phyloP scores from a whole-genome alignment of 768 basidiomycete species.

The Dacryopinax primogenitus region DNA sequence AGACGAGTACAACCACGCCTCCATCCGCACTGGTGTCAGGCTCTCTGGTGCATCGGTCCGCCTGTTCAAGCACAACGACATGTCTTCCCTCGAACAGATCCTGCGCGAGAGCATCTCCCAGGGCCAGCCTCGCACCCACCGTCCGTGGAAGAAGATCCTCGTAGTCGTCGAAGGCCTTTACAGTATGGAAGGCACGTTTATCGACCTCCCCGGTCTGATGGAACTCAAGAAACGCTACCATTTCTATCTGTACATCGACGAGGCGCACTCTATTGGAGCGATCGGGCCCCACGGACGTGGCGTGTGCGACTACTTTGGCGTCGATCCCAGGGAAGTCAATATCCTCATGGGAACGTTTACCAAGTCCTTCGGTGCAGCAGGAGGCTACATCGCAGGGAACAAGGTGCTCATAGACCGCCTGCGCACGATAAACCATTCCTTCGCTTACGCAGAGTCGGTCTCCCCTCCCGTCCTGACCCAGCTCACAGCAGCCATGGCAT shows the following conservation, averaged over 20 bases:
- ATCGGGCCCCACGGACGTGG: constrained; percentile 90
- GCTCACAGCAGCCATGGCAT: constrained; percentile 81
- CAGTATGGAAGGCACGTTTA: constrained; percentile 96
- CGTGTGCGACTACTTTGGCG: constrained; percentile 83
- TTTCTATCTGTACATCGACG: constrained; percentile 95
- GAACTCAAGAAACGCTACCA: constrained; percentile 91
- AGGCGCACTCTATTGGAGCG: constrained; percentile 95
- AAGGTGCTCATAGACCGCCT: constrained; percentile 70
- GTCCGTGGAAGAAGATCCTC: constrained; percentile 99
- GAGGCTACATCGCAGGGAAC: constrained; percentile 84
- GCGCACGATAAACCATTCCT: constrained; percentile 67
- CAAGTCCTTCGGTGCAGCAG: constrained; percentile 84
- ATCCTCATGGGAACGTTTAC: constrained; percentile 99
- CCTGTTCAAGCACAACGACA: constrained; percentile 96
- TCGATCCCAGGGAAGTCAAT: constrained; percentile 70
- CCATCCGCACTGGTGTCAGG: constrained; percentile 84
- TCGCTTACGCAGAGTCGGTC: constrained; percentile 81
- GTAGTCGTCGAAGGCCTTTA: constrained; percentile 90
- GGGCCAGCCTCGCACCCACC: constrained; percentile 91
- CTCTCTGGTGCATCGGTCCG: constrained; percentile 78
- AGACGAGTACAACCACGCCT: constrained; percentile 93
- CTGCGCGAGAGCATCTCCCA: constrained; percentile 88
- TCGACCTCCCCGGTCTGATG: constrained; percentile 67
- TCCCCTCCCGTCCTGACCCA: constrained; percentile 84
- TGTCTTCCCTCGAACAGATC: constrained; percentile 64